These are phyloP conservation scores for Hibiscus syriacus DNA, from an alignment of 345 rosid genomes.

Conservation along the genomic window DNA sequence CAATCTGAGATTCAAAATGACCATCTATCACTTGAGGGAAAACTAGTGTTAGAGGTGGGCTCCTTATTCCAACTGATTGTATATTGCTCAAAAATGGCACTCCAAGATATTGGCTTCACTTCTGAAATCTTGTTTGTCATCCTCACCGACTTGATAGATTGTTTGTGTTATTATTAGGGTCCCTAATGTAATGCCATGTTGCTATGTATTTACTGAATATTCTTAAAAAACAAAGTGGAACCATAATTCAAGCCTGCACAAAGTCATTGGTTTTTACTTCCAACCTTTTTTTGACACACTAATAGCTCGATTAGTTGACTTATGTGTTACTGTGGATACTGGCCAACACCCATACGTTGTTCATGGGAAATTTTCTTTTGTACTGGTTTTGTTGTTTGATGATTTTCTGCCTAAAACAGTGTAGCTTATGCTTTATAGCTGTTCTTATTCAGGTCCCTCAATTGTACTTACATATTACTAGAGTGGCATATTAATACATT, in stretches of 20 bases:
- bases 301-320: background rate
- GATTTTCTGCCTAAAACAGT: background rate
- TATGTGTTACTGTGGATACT: no score
- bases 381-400: background rate
- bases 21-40: constrained; percentile 46
- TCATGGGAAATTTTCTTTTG: no score
- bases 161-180: background rate
- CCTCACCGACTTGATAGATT: background rate
- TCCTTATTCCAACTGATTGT: constrained; percentile 22
- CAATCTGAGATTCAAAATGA: constrained; percentile 45
- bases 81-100: background rate
- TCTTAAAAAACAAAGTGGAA: background rate
- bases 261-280: background rate
- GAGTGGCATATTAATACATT: background rate
- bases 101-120: background rate
- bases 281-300: background rate
- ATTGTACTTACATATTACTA: background rate
- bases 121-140: background rate
- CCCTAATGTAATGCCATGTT: background rate
- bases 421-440: background rate
- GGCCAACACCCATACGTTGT: no score
- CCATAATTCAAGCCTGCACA: background rate
- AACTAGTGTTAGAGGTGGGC: constrained; percentile 76
- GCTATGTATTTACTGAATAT: background rate
- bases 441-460: background rate